phyloP scores from a whole-genome alignment of 345 rosid species.

The Pistacia integerrima region DNA sequence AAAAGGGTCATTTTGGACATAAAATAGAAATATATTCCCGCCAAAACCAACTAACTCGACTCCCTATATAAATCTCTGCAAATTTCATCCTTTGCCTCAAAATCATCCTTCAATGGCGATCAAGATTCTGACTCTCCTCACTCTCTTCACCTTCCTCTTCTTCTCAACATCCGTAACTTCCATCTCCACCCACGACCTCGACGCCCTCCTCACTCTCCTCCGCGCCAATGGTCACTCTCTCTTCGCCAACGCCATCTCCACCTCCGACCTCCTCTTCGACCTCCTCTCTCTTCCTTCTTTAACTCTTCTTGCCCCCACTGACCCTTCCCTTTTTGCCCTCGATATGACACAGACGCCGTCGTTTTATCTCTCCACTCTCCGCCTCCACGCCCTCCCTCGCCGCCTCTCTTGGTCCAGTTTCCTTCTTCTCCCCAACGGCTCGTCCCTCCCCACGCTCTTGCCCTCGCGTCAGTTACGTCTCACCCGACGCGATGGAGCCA shows the following conservation, averaged over 20 bases:
- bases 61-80: too few species aligned
- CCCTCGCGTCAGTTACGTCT: conserved; percentile 35
- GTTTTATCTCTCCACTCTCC: conserved; percentile 47
- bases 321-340: conserved; percentile 44
- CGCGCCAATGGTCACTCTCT: conserved; percentile 45
- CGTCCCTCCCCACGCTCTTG: conserved; percentile 41
- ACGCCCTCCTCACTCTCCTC: conserved; percentile 38
- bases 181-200: conserved; percentile 41
- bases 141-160: conserved; percentile 21
- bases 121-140: conserved; percentile 1
- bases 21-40: neutral
- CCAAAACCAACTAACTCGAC: neutral
- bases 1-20: too few species aligned
- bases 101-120: neutral
- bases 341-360: conserved; percentile 48
- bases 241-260: conserved; percentile 57
- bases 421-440: conserved; percentile 30
- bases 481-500: conserved; percentile 2
- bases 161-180: conserved; percentile 20
- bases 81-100: too few species aligned
- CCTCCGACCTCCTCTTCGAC: conserved; percentile 51
- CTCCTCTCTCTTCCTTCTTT: conserved; percentile 41
- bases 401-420: conserved; percentile 43
- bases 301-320: conserved; percentile 45
- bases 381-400: conserved; percentile 41